Evolutionary conservation across 148 eudicot genomes (phyloP), one percentile per base, ranked within the genome.

Genomic region (Spergularia marina): DNA sequence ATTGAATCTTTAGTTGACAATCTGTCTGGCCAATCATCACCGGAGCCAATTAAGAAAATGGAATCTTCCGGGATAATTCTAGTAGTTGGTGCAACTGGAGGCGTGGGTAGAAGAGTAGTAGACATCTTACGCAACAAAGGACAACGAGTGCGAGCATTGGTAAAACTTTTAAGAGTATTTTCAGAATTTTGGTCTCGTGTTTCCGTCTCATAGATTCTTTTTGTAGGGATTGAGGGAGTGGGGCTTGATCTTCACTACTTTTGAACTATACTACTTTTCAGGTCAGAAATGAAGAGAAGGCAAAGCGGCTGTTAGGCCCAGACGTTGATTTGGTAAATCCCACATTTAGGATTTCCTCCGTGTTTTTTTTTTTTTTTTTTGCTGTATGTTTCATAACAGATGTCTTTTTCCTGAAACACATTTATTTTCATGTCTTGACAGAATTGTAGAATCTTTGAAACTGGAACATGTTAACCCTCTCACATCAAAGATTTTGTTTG

Each of bases 221-320:
- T 74, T n/a, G 39, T 57, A 47, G 36, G 21, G 25, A 68, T 68
- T 21, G 12, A 1, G 39, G 17, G 51, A 30, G 14, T 18, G 4
- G 10, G 49, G 18, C 25, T 39, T 64, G 21, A 55, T 64, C 36
- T 25, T 52, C 65, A 12, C 36, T 15, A 25, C 69, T 34, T 17
- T 23, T 52, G 47, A 47, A 10, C 55, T 30, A 39, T 6, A 40
- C 36, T 75, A 54, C 56, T 57, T 79, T 68, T 68, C 89, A 95
- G 99, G 99, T 88, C 55, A 88, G 99, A 79, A 92, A 95, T 85
- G 91, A 92, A 88, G 99, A 89, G 68, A 95, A 95, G 80, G 99
- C 96, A 72, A 92, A 89, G 77, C 85, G 74, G 69, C 81, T 95
- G 94, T 85, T 95, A 30, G 99, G 97, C 70, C 94, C 92, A 58